Percentiles rank a stretch among this genome's conserved stretches.
These are phyloP conservation scores for Lippia alba DNA, from an alignment of 305 asterid genomes.

Conservation along the genomic window DNA sequence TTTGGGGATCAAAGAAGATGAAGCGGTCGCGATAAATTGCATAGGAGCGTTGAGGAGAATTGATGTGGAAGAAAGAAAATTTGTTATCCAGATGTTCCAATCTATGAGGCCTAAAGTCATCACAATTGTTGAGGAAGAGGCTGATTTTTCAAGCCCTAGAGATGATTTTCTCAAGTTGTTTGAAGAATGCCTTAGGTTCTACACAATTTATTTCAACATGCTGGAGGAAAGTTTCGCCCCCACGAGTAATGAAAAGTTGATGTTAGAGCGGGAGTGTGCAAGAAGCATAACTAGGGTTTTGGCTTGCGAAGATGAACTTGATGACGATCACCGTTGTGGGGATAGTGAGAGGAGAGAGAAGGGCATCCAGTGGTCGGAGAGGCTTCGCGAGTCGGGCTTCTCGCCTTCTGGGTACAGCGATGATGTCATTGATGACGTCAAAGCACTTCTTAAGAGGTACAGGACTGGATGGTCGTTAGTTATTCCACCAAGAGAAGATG, in stretches of 20 bases:
- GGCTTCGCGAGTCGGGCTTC: conserved; percentile 58
- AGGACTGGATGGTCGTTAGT: conserved; percentile 71
- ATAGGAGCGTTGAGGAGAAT: conserved; percentile 58
- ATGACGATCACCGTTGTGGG: conserved; percentile 19
- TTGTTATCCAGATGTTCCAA: conserved; percentile 46
- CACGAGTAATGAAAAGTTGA: conserved; percentile 79
- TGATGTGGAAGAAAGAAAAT: conserved; percentile 41
- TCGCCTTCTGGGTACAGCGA: conserved; percentile 52
- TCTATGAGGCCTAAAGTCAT: conserved; percentile 66
- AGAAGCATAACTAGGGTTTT: conserved; percentile 78
- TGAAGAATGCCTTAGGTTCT: conserved; percentile 80
- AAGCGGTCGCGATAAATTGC: conserved; percentile 77
- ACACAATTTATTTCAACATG: conserved; percentile 74
- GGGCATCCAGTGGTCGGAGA: conserved; percentile 72
- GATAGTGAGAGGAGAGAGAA: conserved; percentile 66
- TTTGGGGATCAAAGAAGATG: conserved; percentile 59
- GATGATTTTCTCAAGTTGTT: conserved; percentile 61
- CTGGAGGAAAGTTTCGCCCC: conserved; percentile 67
- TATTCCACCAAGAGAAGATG: conserved; percentile 36
- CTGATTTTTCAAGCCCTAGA: conserved; percentile 57
- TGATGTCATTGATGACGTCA: conserved; percentile 78
- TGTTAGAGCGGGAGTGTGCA: conserved; percentile 80
- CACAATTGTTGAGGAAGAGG: conserved; percentile 81
- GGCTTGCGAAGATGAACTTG: conserved; percentile 60
- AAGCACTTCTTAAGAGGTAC: conserved; percentile 77